Evolutionary conservation across 768 basidiomycete species (phyloP).

Genomic region (Russula virescens): DNA sequence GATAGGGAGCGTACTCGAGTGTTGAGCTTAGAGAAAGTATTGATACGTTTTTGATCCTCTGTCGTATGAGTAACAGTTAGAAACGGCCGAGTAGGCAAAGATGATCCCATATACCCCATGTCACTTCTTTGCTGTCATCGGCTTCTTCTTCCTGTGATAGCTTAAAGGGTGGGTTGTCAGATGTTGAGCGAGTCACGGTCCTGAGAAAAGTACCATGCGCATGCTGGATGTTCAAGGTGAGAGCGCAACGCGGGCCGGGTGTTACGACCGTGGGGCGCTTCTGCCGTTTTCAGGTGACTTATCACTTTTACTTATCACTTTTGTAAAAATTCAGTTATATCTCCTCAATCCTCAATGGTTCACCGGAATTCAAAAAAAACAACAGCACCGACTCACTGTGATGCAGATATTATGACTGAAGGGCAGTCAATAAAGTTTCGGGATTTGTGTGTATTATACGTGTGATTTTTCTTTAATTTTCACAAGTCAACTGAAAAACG

Average conservation of each 20-base stretch:
- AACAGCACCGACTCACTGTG: no score
- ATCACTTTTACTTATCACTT: no score
- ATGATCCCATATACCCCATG: conserved; percentile 58
- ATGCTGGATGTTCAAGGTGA: conserved; percentile 33
- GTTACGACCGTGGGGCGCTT: no score
- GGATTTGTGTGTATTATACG: no score
- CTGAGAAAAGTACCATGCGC: conserved; percentile 45
- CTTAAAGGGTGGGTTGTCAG: conserved; percentile 33
- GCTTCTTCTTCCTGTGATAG: conserved; percentile 72
- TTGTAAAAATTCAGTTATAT: no score
- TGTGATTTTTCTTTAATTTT: no score
- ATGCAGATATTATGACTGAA: no score
- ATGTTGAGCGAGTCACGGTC: not conserved
- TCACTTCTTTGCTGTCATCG: conserved; percentile 71
- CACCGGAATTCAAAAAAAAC: no score
- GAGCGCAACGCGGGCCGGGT: not conserved
- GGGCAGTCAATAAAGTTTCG: no score
- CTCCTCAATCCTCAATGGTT: no score
- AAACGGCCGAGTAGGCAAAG: not conserved
- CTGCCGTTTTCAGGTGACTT: no score
- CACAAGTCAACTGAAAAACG: no score
- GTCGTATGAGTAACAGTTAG: not conserved
- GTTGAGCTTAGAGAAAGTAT: conserved; percentile 87
- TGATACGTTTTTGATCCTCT: conserved; percentile 87
- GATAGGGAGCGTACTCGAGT: conserved; percentile 66